A percentile compares a stretch with the other conserved stretches of the same genome.
Evolutionary conservation across 2,329 filamentous ascomycete genomes (phyloP).

Genomic region (Cladosporium velox): DNA sequence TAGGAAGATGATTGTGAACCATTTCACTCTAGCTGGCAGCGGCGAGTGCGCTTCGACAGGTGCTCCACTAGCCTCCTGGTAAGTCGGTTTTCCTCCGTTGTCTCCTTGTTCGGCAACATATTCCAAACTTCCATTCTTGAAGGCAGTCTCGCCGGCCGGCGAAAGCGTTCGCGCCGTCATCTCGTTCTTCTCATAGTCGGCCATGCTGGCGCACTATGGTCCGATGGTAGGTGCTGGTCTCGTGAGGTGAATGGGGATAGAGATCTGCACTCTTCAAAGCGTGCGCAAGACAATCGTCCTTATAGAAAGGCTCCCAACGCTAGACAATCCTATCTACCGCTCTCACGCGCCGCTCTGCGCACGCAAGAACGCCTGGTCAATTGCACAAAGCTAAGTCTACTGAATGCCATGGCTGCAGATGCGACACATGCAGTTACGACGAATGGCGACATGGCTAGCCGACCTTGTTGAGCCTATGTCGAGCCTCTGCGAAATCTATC

Average conservation of each 20-base stretch:
- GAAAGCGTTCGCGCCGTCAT: slow-evolving; percentile 17
- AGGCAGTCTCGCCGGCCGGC: slow-evolving; percentile 8
- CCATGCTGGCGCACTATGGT: slow-evolving; percentile 7
- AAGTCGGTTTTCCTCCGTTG: slow-evolving; percentile 54
- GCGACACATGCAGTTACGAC: neutral
- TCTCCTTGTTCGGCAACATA: slow-evolving; percentile 48
- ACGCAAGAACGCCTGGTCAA: slow-evolving; percentile 8
- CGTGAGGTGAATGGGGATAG: neutral
- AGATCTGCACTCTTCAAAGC: neutral
- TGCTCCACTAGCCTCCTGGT: slow-evolving; percentile 63
- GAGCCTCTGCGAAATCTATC: neutral
- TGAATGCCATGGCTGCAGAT: slow-evolving; percentile 9
- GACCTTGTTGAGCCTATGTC: neutral
- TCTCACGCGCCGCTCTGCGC: slow-evolving; percentile 1
- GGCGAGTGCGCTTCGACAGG: slow-evolving; percentile 62
- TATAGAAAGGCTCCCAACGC: neutral
- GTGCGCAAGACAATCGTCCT: neutral
- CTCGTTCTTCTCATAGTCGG: slow-evolving; percentile 14
- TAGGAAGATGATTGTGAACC: slow-evolving; percentile 58
- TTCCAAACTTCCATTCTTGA: slow-evolving; percentile 44
- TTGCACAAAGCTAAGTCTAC: neutral
- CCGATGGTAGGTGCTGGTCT: neutral
- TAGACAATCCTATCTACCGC: neutral
- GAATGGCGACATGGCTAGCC: slow-evolving; percentile 12
- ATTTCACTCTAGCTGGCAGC: slow-evolving; percentile 59